A percentile compares a stretch with the other conserved stretches of the same genome.
Evolutionary conservation across 116 monocot genomes (phyloP).

Genomic region (Posidonia oceanica): DNA sequence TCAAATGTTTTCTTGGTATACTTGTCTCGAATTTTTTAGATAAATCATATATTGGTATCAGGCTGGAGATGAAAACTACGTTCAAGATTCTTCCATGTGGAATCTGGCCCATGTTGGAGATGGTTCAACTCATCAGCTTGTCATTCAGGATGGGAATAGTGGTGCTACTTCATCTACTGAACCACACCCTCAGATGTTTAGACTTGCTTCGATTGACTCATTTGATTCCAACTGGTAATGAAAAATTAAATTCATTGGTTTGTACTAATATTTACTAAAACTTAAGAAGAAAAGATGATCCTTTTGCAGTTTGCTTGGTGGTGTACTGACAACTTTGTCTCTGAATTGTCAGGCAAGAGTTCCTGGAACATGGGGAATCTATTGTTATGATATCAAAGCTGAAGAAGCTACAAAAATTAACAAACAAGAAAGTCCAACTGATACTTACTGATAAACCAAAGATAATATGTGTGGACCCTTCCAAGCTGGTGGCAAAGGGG

Average conservation of each 20-base stretch:
- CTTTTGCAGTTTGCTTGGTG: not conserved
- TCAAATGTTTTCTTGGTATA: not conserved
- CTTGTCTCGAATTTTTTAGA: constrained; percentile 2
- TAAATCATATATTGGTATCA: constrained; percentile 19
- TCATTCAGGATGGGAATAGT: constrained; percentile 21
- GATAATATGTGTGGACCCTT: constrained; percentile 64
- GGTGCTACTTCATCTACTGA: constrained; percentile 59
- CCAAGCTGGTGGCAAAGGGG: constrained; percentile 49
- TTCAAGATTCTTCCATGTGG: constrained; percentile 50
- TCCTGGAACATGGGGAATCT: constrained; percentile 80
- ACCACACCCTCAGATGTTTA: constrained; percentile 45
- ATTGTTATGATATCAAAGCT: constrained; percentile 84
- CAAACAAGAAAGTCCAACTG: constrained; percentile 87
- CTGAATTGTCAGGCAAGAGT: constrained; percentile 56
- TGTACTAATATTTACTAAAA: no score
- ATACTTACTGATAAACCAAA: constrained; percentile 90
- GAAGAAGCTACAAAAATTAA: constrained; percentile 74
- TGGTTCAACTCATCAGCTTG: constrained; percentile 20
- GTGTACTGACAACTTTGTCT: not conserved
- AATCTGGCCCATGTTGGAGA: constrained; percentile 53
- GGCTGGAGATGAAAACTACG: constrained; percentile 39
- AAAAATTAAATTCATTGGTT: not conserved
- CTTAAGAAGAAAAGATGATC: no score
- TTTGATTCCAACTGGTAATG: constrained; percentile 98
- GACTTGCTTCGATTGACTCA: constrained; percentile 81